Conservation (phyloP, 176 grass and related monocot species). For the Chrysopogon serrulatus region DNA sequence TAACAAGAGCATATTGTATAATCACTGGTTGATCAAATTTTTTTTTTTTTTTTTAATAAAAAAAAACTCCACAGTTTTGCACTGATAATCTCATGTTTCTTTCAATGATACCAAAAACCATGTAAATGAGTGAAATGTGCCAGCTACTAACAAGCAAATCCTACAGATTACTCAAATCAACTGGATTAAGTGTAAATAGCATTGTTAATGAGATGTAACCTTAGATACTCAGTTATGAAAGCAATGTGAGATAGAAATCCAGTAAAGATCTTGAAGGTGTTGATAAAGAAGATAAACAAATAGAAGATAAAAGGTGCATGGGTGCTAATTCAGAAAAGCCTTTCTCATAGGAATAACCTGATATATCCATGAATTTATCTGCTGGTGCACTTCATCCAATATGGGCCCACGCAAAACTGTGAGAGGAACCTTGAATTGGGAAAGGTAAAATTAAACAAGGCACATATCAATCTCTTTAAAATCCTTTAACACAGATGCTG, state of each 20-base stretch:
- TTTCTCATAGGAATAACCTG: constrained; percentile 48
- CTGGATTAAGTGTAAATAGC: constrained; percentile 3
- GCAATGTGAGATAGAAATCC: neutral
- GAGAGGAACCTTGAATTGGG: constrained; percentile 50
- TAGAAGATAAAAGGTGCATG: neutral
- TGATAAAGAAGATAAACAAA: neutral
- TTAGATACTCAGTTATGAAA: neutral
- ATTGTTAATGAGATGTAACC: neutral
- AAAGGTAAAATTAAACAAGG: constrained; percentile 8
- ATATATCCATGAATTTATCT: constrained; percentile 98
- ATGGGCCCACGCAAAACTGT: constrained; percentile 73
- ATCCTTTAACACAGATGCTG: neutral
- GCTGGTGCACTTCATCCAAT: constrained; percentile 88
- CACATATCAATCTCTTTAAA: neutral
- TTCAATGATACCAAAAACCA: constrained; percentile 1
- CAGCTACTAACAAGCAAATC: constrained; percentile 7
- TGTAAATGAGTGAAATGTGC: neutral
- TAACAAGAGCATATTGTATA: neutral
- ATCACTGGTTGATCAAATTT: neutral
- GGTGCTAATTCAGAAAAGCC: constrained; percentile 7
- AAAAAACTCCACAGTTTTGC: neutral
- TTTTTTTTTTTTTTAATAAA: no score
- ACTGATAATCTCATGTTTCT: constrained; percentile 1
- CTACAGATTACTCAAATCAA: neutral
- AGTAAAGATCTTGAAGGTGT: neutral